Base-by-base conservation (phyloP, 228 moss, liverwort and hornwort species). In the Sphagnum fallax region DNA sequence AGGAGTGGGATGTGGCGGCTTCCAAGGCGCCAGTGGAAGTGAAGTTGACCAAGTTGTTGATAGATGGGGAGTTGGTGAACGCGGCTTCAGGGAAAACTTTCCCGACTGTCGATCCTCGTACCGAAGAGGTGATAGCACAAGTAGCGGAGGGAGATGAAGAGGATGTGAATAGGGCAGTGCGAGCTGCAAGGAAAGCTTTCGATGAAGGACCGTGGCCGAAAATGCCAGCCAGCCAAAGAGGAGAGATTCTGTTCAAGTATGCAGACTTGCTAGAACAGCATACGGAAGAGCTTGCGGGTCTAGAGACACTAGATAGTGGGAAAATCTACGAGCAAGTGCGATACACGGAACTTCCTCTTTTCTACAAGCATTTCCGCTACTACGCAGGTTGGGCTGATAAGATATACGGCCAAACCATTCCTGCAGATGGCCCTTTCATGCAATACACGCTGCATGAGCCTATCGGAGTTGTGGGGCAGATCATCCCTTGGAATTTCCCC, bases 401-500 rank as follows among this genome's bases (percentile, higher is more conserved):
- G 78, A 89, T 95, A 48, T 77, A 72, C 48, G 95, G 95, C 16
- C 69, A 65, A 16, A 92, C 95, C 15, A 79, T 92, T 47, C 88
- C 92, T 6, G 6, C 84, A 0, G 95, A 90, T 10, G 92, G 92
- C 6, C 11, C 50, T 1, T 49, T 76, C 66, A 79, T 87, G 50
- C 78, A 86, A n/a, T 82, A 91, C 60, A 92, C 95, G 3, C 79
- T 90, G 16, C 95, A 91, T 67, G 95, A 95, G 71, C 95, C 95
- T 6, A 73, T 95, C 10, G 95, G 95, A 5, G 92, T 95, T 12
- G 90, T 90, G 53, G 95, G 95, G 52, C 90, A 90, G 75, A 95
- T 95, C 67, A 87, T 95, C 48, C 90, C 95, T 6, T 95, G 95
- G 95, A 95, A 95, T 62, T 95, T 95, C 70, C 95, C 95, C 16